These are phyloP conservation scores for Aspergillus alliaceus DNA, from an alignment of 2,329 filamentous ascomycete genomes.

Conservation along the genomic window DNA sequence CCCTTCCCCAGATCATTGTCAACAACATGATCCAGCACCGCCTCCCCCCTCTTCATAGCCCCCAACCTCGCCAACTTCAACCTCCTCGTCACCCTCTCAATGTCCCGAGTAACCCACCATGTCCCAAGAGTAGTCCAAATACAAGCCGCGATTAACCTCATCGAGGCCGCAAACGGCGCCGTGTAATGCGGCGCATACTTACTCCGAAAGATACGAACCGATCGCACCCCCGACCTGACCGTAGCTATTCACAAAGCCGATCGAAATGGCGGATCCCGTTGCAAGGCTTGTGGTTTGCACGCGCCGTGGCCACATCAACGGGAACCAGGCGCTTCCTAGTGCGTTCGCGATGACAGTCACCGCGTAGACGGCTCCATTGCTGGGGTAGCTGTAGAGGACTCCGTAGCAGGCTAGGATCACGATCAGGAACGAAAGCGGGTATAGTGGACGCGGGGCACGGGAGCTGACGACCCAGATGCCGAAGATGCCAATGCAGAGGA, in stretches of 20 bases:
- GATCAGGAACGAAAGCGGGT: conserved; percentile 45
- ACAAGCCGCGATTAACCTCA: conserved; percentile 48
- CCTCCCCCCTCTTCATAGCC: conserved; percentile 43
- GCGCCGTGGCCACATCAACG: conserved; percentile 56
- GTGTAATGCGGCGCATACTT: conserved; percentile 50
- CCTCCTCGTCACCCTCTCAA: conserved; percentile 47
- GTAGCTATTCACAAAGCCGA: conserved; percentile 53
- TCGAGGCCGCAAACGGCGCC: conserved; percentile 45
- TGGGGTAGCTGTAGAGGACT: conserved; percentile 49
- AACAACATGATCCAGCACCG: conserved; percentile 48
- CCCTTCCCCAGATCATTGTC: conserved; percentile 34
- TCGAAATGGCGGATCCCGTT: conserved; percentile 52
- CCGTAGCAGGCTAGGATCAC: conserved; percentile 48
- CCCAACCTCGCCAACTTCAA: conserved; percentile 45
- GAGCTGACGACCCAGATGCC: conserved; percentile 47
- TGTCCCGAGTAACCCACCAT: conserved; percentile 48
- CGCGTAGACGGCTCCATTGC: conserved; percentile 48
- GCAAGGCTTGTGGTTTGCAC: conserved; percentile 49
- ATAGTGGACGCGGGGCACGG: conserved; percentile 44
- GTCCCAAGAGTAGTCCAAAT: conserved; percentile 42
- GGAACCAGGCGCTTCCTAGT: conserved; percentile 47
- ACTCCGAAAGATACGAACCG: conserved; percentile 48
- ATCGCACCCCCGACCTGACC: conserved; percentile 52
- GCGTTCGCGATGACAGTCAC: conserved; percentile 49
- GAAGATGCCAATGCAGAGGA: conserved; percentile 45